Percentiles rank a stretch among this genome's conserved stretches.
Conservation (phyloP, 2,329 filamentous ascomycete species). For the Pseudogymnoascus sp. region DNA sequence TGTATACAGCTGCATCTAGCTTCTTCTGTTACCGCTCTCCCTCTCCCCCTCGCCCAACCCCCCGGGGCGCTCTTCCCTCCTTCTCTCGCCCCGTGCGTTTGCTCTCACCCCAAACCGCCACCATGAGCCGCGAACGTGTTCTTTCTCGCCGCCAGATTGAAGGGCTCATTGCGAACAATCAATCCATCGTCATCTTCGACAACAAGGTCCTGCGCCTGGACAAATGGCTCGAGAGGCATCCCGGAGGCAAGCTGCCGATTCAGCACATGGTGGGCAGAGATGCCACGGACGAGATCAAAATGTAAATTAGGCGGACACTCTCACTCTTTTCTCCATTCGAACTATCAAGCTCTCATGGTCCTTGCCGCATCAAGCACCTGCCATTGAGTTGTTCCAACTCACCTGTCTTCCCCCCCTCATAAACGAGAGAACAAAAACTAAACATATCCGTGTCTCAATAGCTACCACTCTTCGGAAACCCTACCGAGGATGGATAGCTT, state of each 20-base stretch:
- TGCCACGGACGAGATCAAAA: constrained; percentile 88
- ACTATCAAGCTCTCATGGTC: not conserved
- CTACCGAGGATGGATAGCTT: constrained; percentile 70
- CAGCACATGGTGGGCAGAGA: constrained; percentile 88
- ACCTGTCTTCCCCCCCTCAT: not conserved
- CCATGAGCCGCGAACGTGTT: constrained; percentile 16
- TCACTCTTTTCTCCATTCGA: constrained; percentile 12
- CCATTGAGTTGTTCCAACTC: constrained; percentile 8
- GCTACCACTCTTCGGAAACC: constrained; percentile 74
- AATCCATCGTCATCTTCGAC: constrained; percentile 72
- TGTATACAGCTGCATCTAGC: not conserved
- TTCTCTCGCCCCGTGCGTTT: not conserved
- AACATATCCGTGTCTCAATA: constrained; percentile 29
- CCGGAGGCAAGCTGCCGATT: constrained; percentile 85
- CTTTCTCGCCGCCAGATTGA: constrained; percentile 63
- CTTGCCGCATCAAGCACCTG: constrained; percentile 4
- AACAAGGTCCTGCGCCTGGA: constrained; percentile 78
- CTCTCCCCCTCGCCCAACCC: not conserved
- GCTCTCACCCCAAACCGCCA: not conserved
- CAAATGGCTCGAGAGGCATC: constrained; percentile 81
- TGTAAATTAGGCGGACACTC: constrained; percentile 46
- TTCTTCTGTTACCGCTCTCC: not conserved
- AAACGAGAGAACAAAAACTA: not conserved
- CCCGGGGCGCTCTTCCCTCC: not conserved
- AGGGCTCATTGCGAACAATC: constrained; percentile 72